Percentiles rank a stretch among this genome's conserved stretches.
phyloP scores from a whole-genome alignment of 2,329 filamentous ascomycete genomes.

The Pleurostoma richardsiae region DNA sequence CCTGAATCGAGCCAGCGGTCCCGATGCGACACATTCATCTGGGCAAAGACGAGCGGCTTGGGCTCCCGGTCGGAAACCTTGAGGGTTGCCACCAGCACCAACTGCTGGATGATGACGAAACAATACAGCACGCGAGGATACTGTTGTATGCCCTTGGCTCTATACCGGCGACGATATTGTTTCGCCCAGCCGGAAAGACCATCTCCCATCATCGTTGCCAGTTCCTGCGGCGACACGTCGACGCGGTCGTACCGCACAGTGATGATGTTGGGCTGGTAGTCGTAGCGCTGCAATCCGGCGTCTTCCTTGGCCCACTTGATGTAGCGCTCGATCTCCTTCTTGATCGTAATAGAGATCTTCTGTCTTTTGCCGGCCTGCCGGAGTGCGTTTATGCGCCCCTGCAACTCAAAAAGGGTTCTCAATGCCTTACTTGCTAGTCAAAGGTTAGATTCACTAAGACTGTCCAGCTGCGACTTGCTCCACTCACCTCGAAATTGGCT shows the following conservation, averaged over 20 bases:
- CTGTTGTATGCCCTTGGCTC: slow-evolving; percentile 4
- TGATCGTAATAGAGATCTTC: slow-evolving; percentile 19
- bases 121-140: slow-evolving; percentile 24
- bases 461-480: background rate
- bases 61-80: slow-evolving; percentile 24
- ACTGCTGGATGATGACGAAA: slow-evolving; percentile 46
- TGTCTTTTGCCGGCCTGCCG: slow-evolving; percentile 19
- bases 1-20: slow-evolving; percentile 29
- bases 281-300: slow-evolving; percentile 16
- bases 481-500: slow-evolving; percentile 20
- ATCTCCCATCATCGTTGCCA: slow-evolving; percentile 7
- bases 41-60: slow-evolving; percentile 22
- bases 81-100: slow-evolving; percentile 37
- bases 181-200: slow-evolving; percentile 10
- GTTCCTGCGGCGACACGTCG: background rate
- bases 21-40: slow-evolving; percentile 22
- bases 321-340: slow-evolving; percentile 22
- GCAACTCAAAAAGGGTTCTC: slow-evolving; percentile 24
- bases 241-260: slow-evolving; percentile 7
- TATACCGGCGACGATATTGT: slow-evolving; percentile 6
- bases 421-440: slow-evolving; percentile 24
- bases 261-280: slow-evolving; percentile 9
- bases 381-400: slow-evolving; percentile 21
- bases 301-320: slow-evolving; percentile 24
- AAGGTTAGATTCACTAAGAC: background rate